These are phyloP conservation scores for Phylloporus sp. DNA, from an alignment of 768 basidiomycete species.

Conservation along the genomic window DNA sequence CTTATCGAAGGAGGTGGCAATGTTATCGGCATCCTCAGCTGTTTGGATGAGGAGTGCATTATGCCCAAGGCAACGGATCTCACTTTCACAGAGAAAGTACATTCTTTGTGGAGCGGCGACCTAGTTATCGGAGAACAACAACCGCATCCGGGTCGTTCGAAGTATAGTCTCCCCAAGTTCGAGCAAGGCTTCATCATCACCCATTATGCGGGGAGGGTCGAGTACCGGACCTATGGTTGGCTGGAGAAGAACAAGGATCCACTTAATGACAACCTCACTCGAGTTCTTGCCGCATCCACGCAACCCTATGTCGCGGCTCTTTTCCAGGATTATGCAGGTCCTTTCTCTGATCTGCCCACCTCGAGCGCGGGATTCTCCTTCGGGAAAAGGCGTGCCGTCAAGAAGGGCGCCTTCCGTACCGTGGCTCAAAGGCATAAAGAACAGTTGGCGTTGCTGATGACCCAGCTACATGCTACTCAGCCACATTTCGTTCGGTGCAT, in stretches of 20 bases:
- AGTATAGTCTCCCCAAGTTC: constrained; percentile 84
- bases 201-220: constrained; percentile 96
- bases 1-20: constrained; percentile 78
- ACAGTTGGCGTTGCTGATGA: constrained; percentile 87
- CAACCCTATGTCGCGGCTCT: constrained; percentile 78
- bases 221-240: constrained; percentile 95
- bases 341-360: constrained; percentile 27
- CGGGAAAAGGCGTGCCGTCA: constrained; percentile 69
- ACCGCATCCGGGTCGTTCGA: constrained; percentile 69
- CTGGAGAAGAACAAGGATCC: constrained; percentile 99
- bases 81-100: constrained; percentile 91
- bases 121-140: constrained; percentile 41
- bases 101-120: constrained; percentile 60
- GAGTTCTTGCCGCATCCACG: constrained; percentile 76
- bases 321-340: constrained; percentile 76
- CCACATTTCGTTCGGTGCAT: constrained; percentile 99
- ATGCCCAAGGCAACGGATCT: constrained; percentile 98
- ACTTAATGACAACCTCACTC: constrained; percentile 90
- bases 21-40: constrained; percentile 84
- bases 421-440: constrained; percentile 95
- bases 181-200: constrained; percentile 92
- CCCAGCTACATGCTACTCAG: constrained; percentile 86
- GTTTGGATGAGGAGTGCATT: constrained; percentile 96
- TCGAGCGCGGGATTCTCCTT: constrained; percentile 35
- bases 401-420: constrained; percentile 96